phyloP scores from a whole-genome alignment of 23 red algal genomes.

The Gracilaria caudata region DNA sequence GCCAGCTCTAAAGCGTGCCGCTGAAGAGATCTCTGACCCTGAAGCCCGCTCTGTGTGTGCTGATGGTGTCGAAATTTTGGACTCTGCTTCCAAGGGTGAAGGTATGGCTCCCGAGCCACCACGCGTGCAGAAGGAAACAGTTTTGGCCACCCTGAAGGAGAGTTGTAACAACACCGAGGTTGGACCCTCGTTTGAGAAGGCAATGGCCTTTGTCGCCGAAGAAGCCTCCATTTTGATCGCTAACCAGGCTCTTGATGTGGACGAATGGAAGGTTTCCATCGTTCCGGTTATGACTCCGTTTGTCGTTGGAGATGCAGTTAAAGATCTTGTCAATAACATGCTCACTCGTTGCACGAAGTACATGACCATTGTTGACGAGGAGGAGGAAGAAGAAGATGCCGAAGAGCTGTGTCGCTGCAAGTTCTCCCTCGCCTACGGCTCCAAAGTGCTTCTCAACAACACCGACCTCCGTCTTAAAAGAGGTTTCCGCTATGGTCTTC shows the following conservation, averaged over 20 bases:
- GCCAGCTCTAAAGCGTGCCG: slow-evolving; percentile 82
- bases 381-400: slow-evolving; percentile 85
- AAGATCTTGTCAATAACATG: slow-evolving; percentile 46
- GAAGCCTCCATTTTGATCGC: slow-evolving; percentile 63
- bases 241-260: slow-evolving; percentile 59
- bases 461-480: slow-evolving; percentile 81
- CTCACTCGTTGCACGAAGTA: slow-evolving; percentile 66
- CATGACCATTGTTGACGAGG: slow-evolving; percentile 76
- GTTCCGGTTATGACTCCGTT: slow-evolving; percentile 60
- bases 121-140: slow-evolving; percentile 41
- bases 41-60: slow-evolving; percentile 82
- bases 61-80: slow-evolving; percentile 69
- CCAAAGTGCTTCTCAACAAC: slow-evolving; percentile 88
- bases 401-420: slow-evolving; percentile 86
- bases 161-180: not conserved
- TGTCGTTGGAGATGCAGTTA: slow-evolving; percentile 1
- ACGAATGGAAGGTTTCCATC: slow-evolving; percentile 67
- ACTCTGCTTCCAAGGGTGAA: slow-evolving; percentile 70
- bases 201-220: slow-evolving; percentile 44
- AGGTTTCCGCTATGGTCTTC: slow-evolving; percentile 83
- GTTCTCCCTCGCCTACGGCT: slow-evolving; percentile 88
- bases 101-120: slow-evolving; percentile 79
- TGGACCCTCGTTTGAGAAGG: slow-evolving; percentile 28
- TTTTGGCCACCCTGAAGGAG: slow-evolving; percentile 55
- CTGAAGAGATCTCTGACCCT: slow-evolving; percentile 87